Evolutionary conservation across 2,329 filamentous ascomycete species (phyloP), one percentile per base, ranked within the genome.

Genomic region (Pseudocercospora vitis): DNA sequence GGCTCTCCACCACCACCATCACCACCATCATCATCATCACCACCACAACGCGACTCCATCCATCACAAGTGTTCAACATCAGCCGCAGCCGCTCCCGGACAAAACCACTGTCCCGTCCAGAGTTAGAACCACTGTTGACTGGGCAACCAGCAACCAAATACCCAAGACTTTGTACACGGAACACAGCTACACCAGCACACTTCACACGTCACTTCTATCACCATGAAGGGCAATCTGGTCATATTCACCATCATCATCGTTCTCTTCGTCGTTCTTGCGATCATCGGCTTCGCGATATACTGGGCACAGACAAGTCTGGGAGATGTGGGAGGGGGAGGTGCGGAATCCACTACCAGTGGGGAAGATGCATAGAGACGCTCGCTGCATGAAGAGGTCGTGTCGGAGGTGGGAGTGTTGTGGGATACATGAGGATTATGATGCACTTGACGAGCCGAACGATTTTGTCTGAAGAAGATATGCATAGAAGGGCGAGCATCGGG

Each of bases 211-310:
- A 26, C 28, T 47, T 46, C 52, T 52, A 44, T 56, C 58, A 74
- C 47, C 40, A 79, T 79, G 76, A 69, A 76, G 68, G 74, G 75
- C 68, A 79, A 79, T 69, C 69, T 79, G 59, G 75, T 76, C 70
- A 76, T 79, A 70, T 76, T 76, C 68, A 69, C 77, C 63, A 78
- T 79, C 68, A 74, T 79, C 67, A 71, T 79, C 62, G 73, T 78
- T 67, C 76, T 79, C 63, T 78, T 79, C 71, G 70, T 78, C 64
- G 70, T 78, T 47, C 74, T 78, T 48, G 74, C 73, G 24, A 64
- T 76, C 23, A 76, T 78, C 67, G 76, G 71, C 40, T 78, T 78
- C 67, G 59, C 70, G 39, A 78, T 79, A 66, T 79, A 76, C 70
- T 75, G 73, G 66, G 70, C 76, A 37, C 75, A 77, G 63, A 74